Conservation (phyloP, 2,329 filamentous ascomycete genomes). For the Xylaria sp. region DNA sequence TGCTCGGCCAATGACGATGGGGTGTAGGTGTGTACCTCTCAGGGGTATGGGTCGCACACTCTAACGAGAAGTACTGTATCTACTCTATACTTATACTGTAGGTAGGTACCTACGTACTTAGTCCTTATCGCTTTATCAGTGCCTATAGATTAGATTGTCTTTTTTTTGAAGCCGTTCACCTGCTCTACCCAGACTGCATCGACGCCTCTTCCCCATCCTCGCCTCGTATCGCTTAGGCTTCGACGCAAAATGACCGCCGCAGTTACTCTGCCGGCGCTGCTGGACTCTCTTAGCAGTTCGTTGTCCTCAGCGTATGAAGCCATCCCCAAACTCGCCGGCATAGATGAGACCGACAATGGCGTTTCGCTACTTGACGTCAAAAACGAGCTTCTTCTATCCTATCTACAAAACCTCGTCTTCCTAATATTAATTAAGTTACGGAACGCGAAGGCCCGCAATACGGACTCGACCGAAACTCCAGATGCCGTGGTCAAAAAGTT, state of each 20-base stretch:
- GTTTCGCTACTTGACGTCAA: conserved; percentile 95
- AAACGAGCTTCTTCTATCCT: conserved; percentile 95
- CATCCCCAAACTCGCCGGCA: conserved; percentile 63
- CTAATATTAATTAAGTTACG: conserved; percentile 82
- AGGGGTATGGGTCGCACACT: no score
- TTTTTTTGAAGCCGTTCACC: conserved; percentile 6
- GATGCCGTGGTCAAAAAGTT: conserved; percentile 81
- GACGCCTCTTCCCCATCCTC: not conserved
- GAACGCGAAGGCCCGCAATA: conserved; percentile 48
- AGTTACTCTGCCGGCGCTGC: conserved; percentile 54
- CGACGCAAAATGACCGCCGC: conserved; percentile 52
- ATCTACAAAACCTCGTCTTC: conserved; percentile 92
- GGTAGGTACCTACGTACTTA: not conserved
- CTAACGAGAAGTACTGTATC: no score
- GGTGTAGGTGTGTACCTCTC: not conserved
- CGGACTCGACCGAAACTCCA: conserved; percentile 52
- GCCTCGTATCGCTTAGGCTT: not conserved
- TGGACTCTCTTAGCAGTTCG: conserved; percentile 63
- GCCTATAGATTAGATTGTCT: not conserved
- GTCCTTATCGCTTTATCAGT: conserved; percentile 17
- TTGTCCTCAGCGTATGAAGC: conserved; percentile 69
- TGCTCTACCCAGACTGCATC: not conserved
- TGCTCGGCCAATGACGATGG: not conserved
- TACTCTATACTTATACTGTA: no score
- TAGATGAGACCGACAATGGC: conserved; percentile 79